These are phyloP conservation scores for Lachnellula willkommii DNA, from an alignment of 2,329 filamentous ascomycete genomes.

Conservation along the genomic window DNA sequence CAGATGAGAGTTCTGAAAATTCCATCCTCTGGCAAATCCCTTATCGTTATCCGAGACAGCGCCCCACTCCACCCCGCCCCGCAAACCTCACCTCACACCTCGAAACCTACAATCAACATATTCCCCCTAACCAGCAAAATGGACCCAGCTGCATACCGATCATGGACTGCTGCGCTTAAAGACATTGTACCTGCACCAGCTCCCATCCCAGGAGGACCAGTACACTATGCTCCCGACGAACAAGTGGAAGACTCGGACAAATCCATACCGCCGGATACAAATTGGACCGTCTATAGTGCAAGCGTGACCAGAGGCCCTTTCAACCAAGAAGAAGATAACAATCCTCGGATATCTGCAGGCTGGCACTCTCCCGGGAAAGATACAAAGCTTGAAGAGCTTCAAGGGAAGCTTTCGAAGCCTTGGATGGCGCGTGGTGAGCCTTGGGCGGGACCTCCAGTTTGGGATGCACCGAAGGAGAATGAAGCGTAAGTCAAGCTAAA, in stretches of 20 bases:
- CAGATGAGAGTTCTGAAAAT: neutral
- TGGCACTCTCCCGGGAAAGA: neutral
- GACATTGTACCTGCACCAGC: neutral
- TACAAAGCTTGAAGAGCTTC: neutral
- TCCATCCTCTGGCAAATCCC: neutral
- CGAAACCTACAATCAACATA: neutral
- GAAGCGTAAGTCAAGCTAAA: neutral
- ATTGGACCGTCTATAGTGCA: conserved; percentile 19
- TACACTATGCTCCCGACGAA: neutral
- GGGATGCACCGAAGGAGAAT: neutral
- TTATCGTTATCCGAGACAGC: neutral
- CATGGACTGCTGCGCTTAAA: neutral
- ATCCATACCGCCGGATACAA: conserved; percentile 1
- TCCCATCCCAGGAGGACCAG: neutral
- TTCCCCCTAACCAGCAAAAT: neutral
- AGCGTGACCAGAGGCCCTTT: conserved; percentile 12
- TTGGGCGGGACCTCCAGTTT: neutral
- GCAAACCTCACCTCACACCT: neutral
- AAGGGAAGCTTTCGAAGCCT: neutral
- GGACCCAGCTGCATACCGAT: conserved; percentile 6
- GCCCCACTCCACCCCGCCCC: neutral
- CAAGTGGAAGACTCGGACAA: neutral
- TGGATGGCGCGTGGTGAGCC: conserved; percentile 1
- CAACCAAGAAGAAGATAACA: neutral
- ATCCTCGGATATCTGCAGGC: conserved; percentile 1